phyloP scores from a whole-genome alignment of 257 asterid species.

The Solanum gandarillasii region DNA sequence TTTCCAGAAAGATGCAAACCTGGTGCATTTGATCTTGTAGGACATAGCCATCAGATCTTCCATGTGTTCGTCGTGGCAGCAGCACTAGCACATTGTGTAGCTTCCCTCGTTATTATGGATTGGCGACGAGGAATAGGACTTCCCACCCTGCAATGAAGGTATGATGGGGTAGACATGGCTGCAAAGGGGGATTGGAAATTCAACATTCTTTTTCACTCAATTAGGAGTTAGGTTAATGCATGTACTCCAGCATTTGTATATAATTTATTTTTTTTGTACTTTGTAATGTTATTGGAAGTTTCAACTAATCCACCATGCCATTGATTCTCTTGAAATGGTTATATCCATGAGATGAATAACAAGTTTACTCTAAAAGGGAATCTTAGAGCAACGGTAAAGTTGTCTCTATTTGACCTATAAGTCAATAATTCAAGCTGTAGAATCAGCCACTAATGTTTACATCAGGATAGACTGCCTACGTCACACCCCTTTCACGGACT shows the following conservation, averaged over 20 bases:
- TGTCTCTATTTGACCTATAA: background rate
- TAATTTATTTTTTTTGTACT: background rate
- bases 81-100: constrained; percentile 64
- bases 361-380: background rate
- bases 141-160: constrained; percentile 2
- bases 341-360: background rate
- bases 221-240: background rate
- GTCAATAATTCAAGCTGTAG: background rate
- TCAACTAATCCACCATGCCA: background rate
- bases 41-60: constrained; percentile 92
- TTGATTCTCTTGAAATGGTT: background rate
- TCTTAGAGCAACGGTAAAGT: background rate
- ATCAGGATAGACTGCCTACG: background rate
- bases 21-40: constrained; percentile 74
- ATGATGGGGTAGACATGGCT: background rate
- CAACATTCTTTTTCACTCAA: background rate
- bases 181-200: background rate
- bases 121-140: constrained; percentile 45
- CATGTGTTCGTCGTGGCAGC: constrained; percentile 77
- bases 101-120: constrained; percentile 66
- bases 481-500: background rate
- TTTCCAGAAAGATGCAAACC: constrained; percentile 88
- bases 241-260: background rate
- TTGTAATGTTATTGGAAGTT: background rate
- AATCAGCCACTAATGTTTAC: background rate